Evolutionary conservation across 2,329 filamentous ascomycete genomes (phyloP).

Genomic region (Ophiostoma perfectum): DNA sequence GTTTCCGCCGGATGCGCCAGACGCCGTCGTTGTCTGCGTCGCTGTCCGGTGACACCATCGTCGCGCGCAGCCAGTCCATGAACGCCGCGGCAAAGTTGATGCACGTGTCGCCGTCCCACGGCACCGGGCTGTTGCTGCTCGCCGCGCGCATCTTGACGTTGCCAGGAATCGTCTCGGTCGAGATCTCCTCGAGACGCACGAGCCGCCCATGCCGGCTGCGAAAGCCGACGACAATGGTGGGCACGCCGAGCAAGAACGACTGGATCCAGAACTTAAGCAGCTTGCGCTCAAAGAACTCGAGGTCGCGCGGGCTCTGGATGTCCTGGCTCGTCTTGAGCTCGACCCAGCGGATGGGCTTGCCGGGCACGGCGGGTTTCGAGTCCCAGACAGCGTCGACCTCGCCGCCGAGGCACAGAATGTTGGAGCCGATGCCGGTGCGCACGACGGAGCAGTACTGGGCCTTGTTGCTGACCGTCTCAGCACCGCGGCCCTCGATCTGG

Average conservation of each 20-base stretch:
- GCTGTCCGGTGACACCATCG: slow-evolving; percentile 37
- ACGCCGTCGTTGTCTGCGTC: slow-evolving; percentile 49
- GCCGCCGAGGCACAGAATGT: slow-evolving; percentile 73
- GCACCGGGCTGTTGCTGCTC: slow-evolving; percentile 1
- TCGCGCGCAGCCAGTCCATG: slow-evolving; percentile 63
- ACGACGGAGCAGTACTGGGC: slow-evolving; percentile 96
- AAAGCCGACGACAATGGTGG: slow-evolving; percentile 87
- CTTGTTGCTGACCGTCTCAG: slow-evolving; percentile 74
- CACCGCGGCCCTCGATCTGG: slow-evolving; percentile 70
- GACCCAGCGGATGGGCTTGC: slow-evolving; percentile 78
- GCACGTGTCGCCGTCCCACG: slow-evolving; percentile 87
- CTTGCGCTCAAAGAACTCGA: slow-evolving; percentile 77
- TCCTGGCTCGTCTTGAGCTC: slow-evolving; percentile 88
- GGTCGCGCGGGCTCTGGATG: slow-evolving; percentile 61
- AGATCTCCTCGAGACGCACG: slow-evolving; percentile 66
- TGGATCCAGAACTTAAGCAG: slow-evolving; percentile 96
- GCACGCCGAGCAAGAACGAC: slow-evolving; percentile 87
- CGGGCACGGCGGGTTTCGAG: slow-evolving; percentile 61
- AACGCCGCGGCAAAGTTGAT: slow-evolving; percentile 83
- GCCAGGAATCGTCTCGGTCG: slow-evolving; percentile 71
- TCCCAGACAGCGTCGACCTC: slow-evolving; percentile 95
- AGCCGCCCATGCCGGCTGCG: slow-evolving; percentile 65
- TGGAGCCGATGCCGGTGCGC: slow-evolving; percentile 74
- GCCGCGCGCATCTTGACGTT: slow-evolving; percentile 40
- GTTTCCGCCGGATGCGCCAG: slow-evolving; percentile 68